Conservation (phyloP, 495 filamentous ascomycete species). For the Clavariopsis aquatica region DNA sequence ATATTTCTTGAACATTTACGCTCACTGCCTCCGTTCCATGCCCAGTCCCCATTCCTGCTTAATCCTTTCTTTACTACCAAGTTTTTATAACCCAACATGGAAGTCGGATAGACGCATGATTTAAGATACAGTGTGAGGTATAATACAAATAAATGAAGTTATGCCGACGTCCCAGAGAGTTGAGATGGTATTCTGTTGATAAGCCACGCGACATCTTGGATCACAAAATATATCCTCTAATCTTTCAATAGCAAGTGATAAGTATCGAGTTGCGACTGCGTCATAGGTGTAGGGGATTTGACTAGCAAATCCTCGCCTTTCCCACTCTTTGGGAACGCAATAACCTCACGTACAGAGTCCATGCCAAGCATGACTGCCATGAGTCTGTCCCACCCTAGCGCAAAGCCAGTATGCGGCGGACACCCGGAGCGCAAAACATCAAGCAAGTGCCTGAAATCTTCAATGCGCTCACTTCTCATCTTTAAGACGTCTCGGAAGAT, state of each 20-base stretch:
- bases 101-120: too few species aligned
- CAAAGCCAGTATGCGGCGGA: conserved; percentile 95
- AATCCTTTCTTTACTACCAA: neutral
- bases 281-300: conserved; percentile 67
- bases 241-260: conserved; percentile 64
- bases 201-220: too few species aligned
- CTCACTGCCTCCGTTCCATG: too few species aligned
- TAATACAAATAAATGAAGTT: neutral
- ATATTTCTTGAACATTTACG: neutral
- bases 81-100: too few species aligned
- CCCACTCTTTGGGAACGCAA: conserved; percentile 91
- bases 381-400: conserved; percentile 87
- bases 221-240: too few species aligned
- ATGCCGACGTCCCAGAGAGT: neutral
- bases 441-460: conserved; percentile 80
- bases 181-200: neutral
- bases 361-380: conserved; percentile 77
- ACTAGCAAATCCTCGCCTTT: conserved; percentile 84
- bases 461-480: conserved; percentile 58
- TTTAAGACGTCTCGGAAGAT: conserved; percentile 81
- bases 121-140: neutral
- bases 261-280: conserved; percentile 61
- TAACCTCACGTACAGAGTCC: conserved; percentile 82
- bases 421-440: conserved; percentile 82
- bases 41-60: neutral